Evolutionary conservation across 1,284 basidiomycete species (phyloP).

Genomic region (Testicularia cyperi): DNA sequence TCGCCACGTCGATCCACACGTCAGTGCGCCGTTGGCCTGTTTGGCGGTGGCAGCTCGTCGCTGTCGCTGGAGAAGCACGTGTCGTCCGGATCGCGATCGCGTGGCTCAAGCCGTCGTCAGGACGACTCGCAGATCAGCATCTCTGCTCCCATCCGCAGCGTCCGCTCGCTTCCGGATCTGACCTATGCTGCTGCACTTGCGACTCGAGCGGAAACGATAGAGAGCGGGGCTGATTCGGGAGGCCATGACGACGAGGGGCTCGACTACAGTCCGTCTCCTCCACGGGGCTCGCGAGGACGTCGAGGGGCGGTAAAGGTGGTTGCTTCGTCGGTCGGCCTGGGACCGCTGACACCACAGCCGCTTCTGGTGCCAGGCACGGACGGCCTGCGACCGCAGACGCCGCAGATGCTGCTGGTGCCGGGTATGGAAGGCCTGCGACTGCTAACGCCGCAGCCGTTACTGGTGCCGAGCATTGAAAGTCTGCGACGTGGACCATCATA

Average conservation of each 20-base stretch:
- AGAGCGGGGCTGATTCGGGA: no score
- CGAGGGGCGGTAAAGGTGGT: slow-evolving; percentile 42
- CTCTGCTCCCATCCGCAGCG: slow-evolving; percentile 19
- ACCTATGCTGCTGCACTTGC: slow-evolving; percentile 28
- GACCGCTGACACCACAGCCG: slow-evolving; percentile 3
- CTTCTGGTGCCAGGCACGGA: slow-evolving; percentile 12
- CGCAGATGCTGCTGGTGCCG: slow-evolving; percentile 11
- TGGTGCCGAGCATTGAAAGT: slow-evolving; percentile 10
- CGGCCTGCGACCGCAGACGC: background rate
- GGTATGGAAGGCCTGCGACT: slow-evolving; percentile 15
- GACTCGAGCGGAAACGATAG: no score
- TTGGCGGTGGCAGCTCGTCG: slow-evolving; percentile 23
- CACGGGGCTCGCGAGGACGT: slow-evolving; percentile 34
- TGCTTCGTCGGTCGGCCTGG: slow-evolving; percentile 23
- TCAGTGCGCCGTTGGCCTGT: slow-evolving; percentile 48
- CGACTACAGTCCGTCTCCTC: slow-evolving; percentile 8
- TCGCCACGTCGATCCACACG: slow-evolving; percentile 30
- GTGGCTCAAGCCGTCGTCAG: slow-evolving; percentile 6
- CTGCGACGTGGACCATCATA: slow-evolving; percentile 29
- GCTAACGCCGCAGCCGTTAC: slow-evolving; percentile 6
- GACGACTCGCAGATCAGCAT: slow-evolving; percentile 10
- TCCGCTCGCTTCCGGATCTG: slow-evolving; percentile 40
- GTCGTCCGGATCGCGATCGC: slow-evolving; percentile 3
- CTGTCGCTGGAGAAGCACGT: no score
- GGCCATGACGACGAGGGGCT: background rate